Percentiles rank a stretch among this genome's conserved stretches.
Evolutionary conservation across 495 filamentous ascomycete species (phyloP).

Genomic region (Trichocladium antarcticum): DNA sequence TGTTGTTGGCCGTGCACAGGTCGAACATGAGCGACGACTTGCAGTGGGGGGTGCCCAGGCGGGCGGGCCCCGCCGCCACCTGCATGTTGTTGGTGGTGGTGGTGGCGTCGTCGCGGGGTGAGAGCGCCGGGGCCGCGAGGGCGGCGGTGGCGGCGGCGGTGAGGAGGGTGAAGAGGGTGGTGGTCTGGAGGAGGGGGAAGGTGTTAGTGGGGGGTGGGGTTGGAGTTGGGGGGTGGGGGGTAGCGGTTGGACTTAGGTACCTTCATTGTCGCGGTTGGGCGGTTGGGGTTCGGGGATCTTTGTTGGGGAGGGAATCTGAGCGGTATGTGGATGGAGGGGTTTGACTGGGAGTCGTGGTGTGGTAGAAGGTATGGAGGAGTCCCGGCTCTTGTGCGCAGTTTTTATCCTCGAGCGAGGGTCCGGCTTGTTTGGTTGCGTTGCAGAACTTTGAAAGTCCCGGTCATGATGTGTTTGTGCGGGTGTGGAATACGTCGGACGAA

Average conservation of each 20-base stretch:
- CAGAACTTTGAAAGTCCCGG: too few species aligned
- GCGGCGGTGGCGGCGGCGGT: neutral
- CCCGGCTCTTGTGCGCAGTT: too few species aligned
- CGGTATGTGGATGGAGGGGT: neutral
- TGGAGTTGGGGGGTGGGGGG: neutral
- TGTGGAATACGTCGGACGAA: too few species aligned
- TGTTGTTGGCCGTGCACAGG: constrained; percentile 14
- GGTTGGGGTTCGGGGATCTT: neutral
- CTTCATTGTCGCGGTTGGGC: constrained; percentile 5
- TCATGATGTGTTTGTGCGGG: too few species aligned
- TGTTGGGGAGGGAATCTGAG: too few species aligned
- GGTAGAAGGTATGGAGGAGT: too few species aligned
- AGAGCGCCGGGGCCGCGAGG: neutral
- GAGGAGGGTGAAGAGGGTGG: constrained; percentile 1
- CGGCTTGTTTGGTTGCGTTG: too few species aligned
- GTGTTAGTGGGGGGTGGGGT: neutral
- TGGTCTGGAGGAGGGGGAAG: neutral
- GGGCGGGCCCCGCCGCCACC: too few species aligned
- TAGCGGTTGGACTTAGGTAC: too few species aligned
- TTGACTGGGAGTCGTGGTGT: too few species aligned
- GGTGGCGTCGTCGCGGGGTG: neutral
- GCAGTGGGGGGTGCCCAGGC: too few species aligned
- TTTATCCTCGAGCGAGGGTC: too few species aligned
- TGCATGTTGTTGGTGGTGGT: neutral
- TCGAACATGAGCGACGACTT: constrained; percentile 4